Conservation (phyloP, 176 grass and related monocot species). For the Carex scoparia region DNA sequence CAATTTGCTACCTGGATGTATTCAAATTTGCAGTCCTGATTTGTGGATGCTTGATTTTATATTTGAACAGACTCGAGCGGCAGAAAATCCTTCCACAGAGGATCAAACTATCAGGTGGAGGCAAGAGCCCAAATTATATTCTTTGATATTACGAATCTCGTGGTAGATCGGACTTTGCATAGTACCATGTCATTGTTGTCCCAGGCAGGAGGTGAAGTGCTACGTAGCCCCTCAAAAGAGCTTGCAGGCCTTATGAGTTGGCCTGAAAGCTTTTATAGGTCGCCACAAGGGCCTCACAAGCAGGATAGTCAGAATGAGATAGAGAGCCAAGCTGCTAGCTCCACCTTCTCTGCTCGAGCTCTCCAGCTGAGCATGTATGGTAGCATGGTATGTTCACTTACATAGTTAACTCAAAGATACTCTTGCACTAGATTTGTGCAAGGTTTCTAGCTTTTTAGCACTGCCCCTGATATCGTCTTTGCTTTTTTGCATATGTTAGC, state of each 20-base stretch:
- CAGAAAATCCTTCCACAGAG: constrained; percentile 44
- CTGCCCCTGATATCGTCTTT: not conserved
- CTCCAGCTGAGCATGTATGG: constrained; percentile 87
- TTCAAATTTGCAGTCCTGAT: not conserved
- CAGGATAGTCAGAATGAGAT: constrained; percentile 35
- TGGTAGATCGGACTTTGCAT: constrained; percentile 34
- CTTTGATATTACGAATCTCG: constrained; percentile 44
- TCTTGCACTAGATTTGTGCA: not conserved
- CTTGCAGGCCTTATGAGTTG: constrained; percentile 61
- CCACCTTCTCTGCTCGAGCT: constrained; percentile 63
- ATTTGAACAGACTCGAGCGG: constrained; percentile 33
- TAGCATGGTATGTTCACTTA: constrained; percentile 46
- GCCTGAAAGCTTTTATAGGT: constrained; percentile 65
- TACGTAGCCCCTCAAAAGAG: constrained; percentile 51
- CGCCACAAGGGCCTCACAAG: constrained; percentile 19
- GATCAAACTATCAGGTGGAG: constrained; percentile 59
- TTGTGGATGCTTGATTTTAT: not conserved
- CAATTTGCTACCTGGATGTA: not conserved
- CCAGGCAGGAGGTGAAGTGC: constrained; percentile 26
- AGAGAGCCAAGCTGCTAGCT: constrained; percentile 12
- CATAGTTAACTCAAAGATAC: not conserved
- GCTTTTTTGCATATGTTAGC: not conserved
- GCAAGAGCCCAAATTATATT: constrained; percentile 63
- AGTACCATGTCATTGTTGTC: constrained; percentile 34
- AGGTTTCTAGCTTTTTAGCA: not conserved